A percentile compares a stretch with the other conserved stretches of the same genome.
Evolutionary conservation across 257 asterid species (phyloP).

Genomic region (Perilla frutescens): DNA sequence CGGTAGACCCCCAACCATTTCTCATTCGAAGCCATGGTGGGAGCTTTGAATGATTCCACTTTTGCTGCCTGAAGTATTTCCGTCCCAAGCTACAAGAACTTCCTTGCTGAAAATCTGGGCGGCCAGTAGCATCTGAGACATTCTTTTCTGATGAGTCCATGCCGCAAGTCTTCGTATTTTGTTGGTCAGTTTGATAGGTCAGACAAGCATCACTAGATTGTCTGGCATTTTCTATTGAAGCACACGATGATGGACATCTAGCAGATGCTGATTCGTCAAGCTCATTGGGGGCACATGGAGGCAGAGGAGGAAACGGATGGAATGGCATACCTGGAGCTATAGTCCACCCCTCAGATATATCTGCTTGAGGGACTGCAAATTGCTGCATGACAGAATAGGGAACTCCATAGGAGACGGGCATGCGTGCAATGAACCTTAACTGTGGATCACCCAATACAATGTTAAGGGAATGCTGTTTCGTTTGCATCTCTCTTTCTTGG

Average conservation of each 20-base stretch:
- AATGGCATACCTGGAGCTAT: conserved; percentile 75
- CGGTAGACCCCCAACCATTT: conserved; percentile 53
- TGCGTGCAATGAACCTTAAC: conserved; percentile 57
- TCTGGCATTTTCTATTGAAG: conserved; percentile 43
- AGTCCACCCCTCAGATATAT: conserved; percentile 48
- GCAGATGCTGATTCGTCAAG: conserved; percentile 35
- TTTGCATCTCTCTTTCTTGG: conserved; percentile 34
- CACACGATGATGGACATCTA: conserved; percentile 33
- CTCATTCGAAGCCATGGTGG: conserved; percentile 75
- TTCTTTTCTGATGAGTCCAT: conserved; percentile 30
- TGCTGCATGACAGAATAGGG: conserved; percentile 57
- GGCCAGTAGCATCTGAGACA: conserved; percentile 34
- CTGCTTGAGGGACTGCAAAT: conserved; percentile 46
- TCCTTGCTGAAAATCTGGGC: conserved; percentile 42
- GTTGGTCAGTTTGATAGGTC: conserved; percentile 39
- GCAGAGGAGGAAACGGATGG: conserved; percentile 88
- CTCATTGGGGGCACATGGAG: conserved; percentile 34
- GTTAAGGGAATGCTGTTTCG: conserved; percentile 37
- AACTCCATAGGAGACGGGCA: conserved; percentile 73
- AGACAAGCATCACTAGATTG: conserved; percentile 31
- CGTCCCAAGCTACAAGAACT: conserved; percentile 56
- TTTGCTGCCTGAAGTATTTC: conserved; percentile 74
- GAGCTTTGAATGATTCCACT: conserved; percentile 49
- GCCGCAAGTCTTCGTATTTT: conserved; percentile 45
- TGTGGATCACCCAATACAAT: conserved; percentile 57